Evolutionary conservation across 306 rosid species (phyloP).

Genomic region (Fragaria ananassa): DNA sequence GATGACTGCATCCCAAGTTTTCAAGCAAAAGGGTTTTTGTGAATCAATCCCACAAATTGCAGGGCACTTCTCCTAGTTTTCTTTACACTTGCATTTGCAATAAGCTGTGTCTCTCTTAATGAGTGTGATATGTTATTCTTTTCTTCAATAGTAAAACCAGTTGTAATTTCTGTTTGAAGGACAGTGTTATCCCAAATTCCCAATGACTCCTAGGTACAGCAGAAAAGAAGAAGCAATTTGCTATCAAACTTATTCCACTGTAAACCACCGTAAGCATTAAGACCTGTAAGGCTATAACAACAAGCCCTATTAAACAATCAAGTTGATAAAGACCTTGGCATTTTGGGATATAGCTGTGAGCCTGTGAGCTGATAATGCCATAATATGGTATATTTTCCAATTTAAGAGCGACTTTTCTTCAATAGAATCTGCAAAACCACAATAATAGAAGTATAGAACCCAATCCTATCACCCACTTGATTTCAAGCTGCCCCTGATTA

Average conservation of each 20-base stretch:
- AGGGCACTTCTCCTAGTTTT: not conserved
- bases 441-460: not conserved
- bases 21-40: conserved; percentile 55
- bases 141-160: too few relatives aligned
- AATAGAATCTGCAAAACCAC: not conserved
- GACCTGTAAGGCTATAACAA: too few relatives aligned
- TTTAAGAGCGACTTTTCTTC: not conserved
- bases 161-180: too few relatives aligned
- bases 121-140: too few relatives aligned
- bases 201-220: too few relatives aligned
- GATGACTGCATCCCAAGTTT: conserved; percentile 80
- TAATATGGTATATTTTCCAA: not conserved
- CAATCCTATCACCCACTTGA: not conserved
- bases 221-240: too few relatives aligned
- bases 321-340: not conserved
- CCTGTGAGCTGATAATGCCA: not conserved
- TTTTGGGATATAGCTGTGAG: not conserved
- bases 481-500: not conserved
- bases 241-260: too few relatives aligned
- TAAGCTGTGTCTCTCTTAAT: not conserved
- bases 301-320: not conserved
- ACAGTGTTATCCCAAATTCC: too few relatives aligned
- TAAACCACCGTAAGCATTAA: too few relatives aligned
- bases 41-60: conserved; percentile 1
- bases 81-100: not conserved